A percentile compares a stretch with the other conserved stretches of the same genome.
These are phyloP conservation scores for Fusarium continuum DNA, from an alignment of 2,329 filamentous ascomycete genomes.

Conservation along the genomic window DNA sequence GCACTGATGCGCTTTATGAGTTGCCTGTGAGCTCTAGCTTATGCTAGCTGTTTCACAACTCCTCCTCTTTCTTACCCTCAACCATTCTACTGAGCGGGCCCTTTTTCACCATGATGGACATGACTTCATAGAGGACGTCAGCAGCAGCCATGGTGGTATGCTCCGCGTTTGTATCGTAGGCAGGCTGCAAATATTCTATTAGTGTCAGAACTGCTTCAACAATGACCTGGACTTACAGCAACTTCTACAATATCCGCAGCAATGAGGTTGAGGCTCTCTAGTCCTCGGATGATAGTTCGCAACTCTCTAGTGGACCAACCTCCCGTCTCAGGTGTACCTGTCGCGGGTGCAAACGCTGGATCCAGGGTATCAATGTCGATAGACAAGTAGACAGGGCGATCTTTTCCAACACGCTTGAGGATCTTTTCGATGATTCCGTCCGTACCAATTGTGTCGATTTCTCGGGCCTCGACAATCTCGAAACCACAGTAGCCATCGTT, in stretches of 20 bases:
- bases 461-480: constrained; percentile 76
- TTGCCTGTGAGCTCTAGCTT: too few relatives aligned
- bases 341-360: constrained; percentile 80
- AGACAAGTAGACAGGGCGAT: constrained; percentile 80
- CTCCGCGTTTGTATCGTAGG: constrained; percentile 78
- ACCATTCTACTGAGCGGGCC: constrained; percentile 69
- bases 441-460: constrained; percentile 62
- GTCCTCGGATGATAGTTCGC: constrained; percentile 73
- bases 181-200: constrained; percentile 54
- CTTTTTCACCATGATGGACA: constrained; percentile 84
- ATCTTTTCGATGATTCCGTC: constrained; percentile 84
- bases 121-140: constrained; percentile 77
- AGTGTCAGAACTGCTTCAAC: not conserved
- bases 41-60: too few relatives aligned
- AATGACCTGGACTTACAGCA: constrained; percentile 34
- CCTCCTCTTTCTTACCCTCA: constrained; percentile 11
- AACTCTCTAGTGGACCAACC: constrained; percentile 80
- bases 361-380: constrained; percentile 88
- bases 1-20: too few relatives aligned
- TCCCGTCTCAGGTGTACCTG: constrained; percentile 79
- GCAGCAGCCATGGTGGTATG: constrained; percentile 78
- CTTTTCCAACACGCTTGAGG: constrained; percentile 75
- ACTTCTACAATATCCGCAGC: constrained; percentile 79
- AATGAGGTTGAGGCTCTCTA: constrained; percentile 75
- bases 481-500: constrained; percentile 80